Evolutionary conservation across 805 yeast species (phyloP), one percentile per base, ranked within the genome.

Genomic region (Maudiozyma barnettii): DNA sequence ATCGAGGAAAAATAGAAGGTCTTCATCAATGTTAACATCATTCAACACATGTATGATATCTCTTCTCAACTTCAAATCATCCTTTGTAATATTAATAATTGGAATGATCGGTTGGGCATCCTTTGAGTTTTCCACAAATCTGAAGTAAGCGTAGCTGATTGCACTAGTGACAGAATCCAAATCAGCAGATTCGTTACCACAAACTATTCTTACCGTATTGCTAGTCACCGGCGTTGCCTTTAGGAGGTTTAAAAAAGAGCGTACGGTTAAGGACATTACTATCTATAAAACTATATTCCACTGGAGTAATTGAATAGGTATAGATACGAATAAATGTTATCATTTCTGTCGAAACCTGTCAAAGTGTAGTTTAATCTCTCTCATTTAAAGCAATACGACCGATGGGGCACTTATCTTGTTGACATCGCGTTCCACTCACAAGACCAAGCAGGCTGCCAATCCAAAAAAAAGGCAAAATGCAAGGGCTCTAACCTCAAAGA

Each of bases 101-200:
- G 99, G 99, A n/a, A 84, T 60, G 8, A 75, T 58, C 1, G 64
- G 58, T 22, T 60, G 51, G 4, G 64, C 56, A 26, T 59, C 51
- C 2, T 7, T 20, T 16, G 68, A 67, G 42, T 67, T 56, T 10
- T 54, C 57, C 5, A 47, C 43, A 36, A 52, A 53, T 38, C 50
- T 51, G 26, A 82, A 73, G 56, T 77, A 87, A 0, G 96, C 81
- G 58, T 81, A 84, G 3, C 84, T 59, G 5, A 93, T 69, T 0
- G 97, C 82, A 47, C 83, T 75, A 1, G 87, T 76, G 30, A 89
- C 83, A 0, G 97, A 90, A 64, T 91, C 99, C 68, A 93, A 68
- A 64, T 91, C 89, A 49, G 93, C 90, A 4, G 93, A 78, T 57
- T 88, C 93, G 59, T 89, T 89, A 1, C 97, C 97, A 0, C 57